Base-by-base conservation (phyloP, 129 eudicot species). In the Flaveria brownii region DNA sequence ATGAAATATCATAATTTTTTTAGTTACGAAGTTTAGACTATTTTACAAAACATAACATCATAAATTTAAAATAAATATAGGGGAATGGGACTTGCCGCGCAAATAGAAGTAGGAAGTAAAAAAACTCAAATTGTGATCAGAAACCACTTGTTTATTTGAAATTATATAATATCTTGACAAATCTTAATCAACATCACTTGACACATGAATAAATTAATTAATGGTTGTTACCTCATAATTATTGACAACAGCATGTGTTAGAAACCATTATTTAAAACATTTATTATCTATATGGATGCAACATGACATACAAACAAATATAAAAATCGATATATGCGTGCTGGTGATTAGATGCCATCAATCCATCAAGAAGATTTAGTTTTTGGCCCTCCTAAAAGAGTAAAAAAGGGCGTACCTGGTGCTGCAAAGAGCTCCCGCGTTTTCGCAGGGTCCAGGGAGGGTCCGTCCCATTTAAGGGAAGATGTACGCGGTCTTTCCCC, bases 241-340 rank as follows among this genome's bases (percentile, higher is more conserved):
- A 74, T 67, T 49, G 84, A 74, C 76, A 80, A 43, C 71, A 80
- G 42, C 80, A 57, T 56, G 80, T 74, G 75, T 69, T 80, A 68
- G 51, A 80, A 66, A 65, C 64, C 79, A 23, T 72, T 50, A 42
- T 52, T 65, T 10, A 18, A 12, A 77, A 28, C 2, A 56, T 14
- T 0, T 30, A 23, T 50, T 30, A 63, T 14, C 6, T 25, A 71
- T n/a, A 25, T 80, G 33, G 13, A 71, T 36, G 65, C 50, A 36
- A 72, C 50, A 52, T 73, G 47, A 23, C 56, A 47, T 52, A 71
- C 68, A 25, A 62, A 15, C 56, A 61, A 71, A 49, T 63, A 50
- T 39, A 36, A 54, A 25, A 64, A 12, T 65, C 2, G 39, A 17
- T 36, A 70, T 20, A 70, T 59, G 28, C 25, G 9, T 33, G 63